phyloP scores from a whole-genome alignment of 768 basidiomycete genomes.

The Mycena latifolia region DNA sequence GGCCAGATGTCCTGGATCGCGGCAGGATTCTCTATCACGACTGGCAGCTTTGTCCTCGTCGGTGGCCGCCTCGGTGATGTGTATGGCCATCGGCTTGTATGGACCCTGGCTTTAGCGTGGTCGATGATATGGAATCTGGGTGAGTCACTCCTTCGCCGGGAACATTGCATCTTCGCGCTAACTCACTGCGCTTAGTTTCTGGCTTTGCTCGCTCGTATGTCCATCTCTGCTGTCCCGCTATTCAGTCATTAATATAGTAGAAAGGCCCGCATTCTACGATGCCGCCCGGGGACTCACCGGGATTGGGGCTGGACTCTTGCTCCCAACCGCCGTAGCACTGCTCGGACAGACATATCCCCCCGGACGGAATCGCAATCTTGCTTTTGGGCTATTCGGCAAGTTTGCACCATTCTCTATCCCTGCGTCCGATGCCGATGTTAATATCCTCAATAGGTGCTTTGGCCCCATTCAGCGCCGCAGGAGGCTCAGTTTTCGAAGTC shows the following conservation, averaged over 20 bases:
- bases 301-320: constrained; percentile 16
- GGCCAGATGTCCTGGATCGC: constrained; percentile 23
- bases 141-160: not conserved
- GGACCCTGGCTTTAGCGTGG: constrained; percentile 5
- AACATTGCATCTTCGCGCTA: not conserved
- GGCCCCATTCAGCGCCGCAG: constrained; percentile 18
- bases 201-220: constrained; percentile 21
- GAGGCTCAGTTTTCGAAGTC: constrained; percentile 10
- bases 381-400: constrained; percentile 14
- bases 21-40: constrained; percentile 15
- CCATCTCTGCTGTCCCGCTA: not conserved
- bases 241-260: not conserved
- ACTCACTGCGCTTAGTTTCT: not conserved
- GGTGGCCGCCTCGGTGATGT: constrained; percentile 19
- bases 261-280: constrained; percentile 17
- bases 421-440: not conserved
- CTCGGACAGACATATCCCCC: constrained; percentile 19
- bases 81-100: constrained; percentile 12
- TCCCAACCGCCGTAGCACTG: constrained; percentile 16
- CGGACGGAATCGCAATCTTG: constrained; percentile 12
- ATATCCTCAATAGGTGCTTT: constrained; percentile 3
- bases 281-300: constrained; percentile 16
- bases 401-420: not conserved
- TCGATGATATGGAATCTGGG: constrained; percentile 21
- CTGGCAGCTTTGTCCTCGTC: constrained; percentile 19